Conservation (phyloP, 768 basidiomycete genomes). For the Panus rudis region DNA sequence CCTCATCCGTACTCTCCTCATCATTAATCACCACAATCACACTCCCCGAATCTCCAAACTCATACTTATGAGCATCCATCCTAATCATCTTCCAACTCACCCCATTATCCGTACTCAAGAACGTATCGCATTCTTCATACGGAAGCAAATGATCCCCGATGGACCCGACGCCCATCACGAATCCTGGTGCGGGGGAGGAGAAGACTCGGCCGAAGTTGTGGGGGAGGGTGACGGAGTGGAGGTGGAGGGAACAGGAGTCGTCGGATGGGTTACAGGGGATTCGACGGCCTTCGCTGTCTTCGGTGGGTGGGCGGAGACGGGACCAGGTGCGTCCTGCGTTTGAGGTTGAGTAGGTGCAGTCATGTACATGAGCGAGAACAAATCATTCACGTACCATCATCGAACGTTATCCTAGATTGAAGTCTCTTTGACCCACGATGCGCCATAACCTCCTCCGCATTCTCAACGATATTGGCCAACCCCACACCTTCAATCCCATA, state of each 20-base stretch:
- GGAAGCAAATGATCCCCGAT: conserved; percentile 60
- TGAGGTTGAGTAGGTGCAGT: conserved; percentile 1
- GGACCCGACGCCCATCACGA: conserved; percentile 95
- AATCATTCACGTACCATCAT: conserved; percentile 55
- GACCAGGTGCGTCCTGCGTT: conserved; percentile 64
- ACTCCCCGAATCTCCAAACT: conserved; percentile 88
- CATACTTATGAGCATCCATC: conserved; percentile 82
- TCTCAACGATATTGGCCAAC: conserved; percentile 79
- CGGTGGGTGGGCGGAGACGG: conserved; percentile 48
- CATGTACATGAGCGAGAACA: neutral
- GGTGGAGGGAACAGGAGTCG: conserved; percentile 72
- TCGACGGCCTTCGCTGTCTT: conserved; percentile 54
- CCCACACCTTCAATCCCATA: conserved; percentile 88
- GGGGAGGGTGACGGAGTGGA: conserved; percentile 87
- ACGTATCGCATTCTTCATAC: conserved; percentile 90
- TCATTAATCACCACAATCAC: conserved; percentile 80
- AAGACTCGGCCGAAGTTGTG: conserved; percentile 95
- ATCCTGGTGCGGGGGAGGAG: conserved; percentile 89
- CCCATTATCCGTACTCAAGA: conserved; percentile 87
- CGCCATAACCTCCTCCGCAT: conserved; percentile 77
- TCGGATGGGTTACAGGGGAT: conserved; percentile 57
- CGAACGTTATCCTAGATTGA: conserved; percentile 78
- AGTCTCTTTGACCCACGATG: conserved; percentile 65
- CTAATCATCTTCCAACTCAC: conserved; percentile 76
- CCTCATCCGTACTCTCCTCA: conserved; percentile 61